A percentile compares a stretch with the other conserved stretches of the same genome.
Evolutionary conservation across 164 flowering plant species (phyloP).

Genomic region (Chimonanthus praecox): DNA sequence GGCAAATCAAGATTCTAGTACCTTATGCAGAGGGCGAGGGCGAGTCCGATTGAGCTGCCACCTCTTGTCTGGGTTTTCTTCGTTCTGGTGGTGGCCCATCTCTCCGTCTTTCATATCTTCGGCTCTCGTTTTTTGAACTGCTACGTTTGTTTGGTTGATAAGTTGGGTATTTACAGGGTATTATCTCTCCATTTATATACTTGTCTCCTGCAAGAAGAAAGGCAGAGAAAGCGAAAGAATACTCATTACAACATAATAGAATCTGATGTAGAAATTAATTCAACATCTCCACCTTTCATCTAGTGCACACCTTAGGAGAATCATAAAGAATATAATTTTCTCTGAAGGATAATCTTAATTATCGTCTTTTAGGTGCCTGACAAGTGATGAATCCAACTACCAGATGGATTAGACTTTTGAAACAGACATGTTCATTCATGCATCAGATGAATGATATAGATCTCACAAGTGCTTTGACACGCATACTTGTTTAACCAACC

Average conservation of each 20-base stretch:
- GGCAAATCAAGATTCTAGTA: conserved; percentile 9
- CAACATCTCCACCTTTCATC: not conserved
- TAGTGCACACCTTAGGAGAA: not conserved
- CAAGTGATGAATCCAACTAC: no score
- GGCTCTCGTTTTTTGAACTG: conserved; percentile 53
- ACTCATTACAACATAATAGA: not conserved
- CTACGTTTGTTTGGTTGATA: conserved; percentile 75
- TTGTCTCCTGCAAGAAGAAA: conserved; percentile 64
- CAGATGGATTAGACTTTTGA: not conserved
- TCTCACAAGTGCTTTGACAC: not conserved
- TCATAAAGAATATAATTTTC: not conserved
- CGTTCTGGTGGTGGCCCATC: conserved; percentile 63
- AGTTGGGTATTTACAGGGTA: conserved; percentile 87
- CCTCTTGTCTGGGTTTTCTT: conserved; percentile 44
- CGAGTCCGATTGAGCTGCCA: conserved; percentile 29
- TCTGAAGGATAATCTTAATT: not conserved
- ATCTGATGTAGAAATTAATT: not conserved
- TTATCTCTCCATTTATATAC: conserved; percentile 89
- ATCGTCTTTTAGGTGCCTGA: no score
- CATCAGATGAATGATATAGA: not conserved
- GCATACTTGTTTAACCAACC: not conserved
- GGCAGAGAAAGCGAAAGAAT: not conserved
- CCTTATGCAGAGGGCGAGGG: conserved; percentile 45
- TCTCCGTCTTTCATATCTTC: conserved; percentile 68
- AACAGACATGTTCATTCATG: not conserved